phyloP scores from a whole-genome alignment of 2,329 filamentous ascomycete genomes.

The Dendryphion nanum region DNA sequence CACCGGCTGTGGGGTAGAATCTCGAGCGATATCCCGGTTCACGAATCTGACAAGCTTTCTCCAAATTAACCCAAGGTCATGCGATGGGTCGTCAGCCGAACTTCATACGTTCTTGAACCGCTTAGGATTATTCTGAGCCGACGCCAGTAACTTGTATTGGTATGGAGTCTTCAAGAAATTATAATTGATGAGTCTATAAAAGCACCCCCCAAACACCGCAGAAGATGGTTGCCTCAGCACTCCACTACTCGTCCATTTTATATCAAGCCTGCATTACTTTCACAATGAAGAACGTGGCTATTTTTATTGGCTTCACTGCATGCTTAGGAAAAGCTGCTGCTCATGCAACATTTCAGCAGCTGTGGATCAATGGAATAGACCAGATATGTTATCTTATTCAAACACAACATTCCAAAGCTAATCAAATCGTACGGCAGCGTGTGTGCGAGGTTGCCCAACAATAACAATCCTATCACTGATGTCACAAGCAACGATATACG shows the following conservation, averaged over 20 bases:
- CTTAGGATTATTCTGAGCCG: too few relatives aligned
- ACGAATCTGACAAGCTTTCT: too few relatives aligned
- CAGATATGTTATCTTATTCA: constrained; percentile 12
- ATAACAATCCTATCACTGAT: constrained; percentile 37
- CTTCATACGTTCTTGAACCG: too few relatives aligned
- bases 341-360: constrained; percentile 33
- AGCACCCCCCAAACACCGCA: too few relatives aligned
- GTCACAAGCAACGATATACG: constrained; percentile 11
- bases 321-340: constrained; percentile 13
- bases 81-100: too few relatives aligned
- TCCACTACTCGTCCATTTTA: neutral
- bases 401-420: constrained; percentile 3
- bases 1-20: too few relatives aligned
- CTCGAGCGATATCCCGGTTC: too few relatives aligned
- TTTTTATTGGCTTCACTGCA: constrained; percentile 13
- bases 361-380: constrained; percentile 33
- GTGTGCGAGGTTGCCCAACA: constrained; percentile 26
- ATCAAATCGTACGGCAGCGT: constrained; percentile 13
- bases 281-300: constrained; percentile 16
- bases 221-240: too few relatives aligned
- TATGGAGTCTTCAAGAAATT: too few relatives aligned
- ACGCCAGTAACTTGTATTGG: too few relatives aligned
- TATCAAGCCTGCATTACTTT: neutral
- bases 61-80: too few relatives aligned
- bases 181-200: too few relatives aligned